Conservation (phyloP, 352 stramenopile genomes). For the Globisporangium rhizosaccharum region DNA sequence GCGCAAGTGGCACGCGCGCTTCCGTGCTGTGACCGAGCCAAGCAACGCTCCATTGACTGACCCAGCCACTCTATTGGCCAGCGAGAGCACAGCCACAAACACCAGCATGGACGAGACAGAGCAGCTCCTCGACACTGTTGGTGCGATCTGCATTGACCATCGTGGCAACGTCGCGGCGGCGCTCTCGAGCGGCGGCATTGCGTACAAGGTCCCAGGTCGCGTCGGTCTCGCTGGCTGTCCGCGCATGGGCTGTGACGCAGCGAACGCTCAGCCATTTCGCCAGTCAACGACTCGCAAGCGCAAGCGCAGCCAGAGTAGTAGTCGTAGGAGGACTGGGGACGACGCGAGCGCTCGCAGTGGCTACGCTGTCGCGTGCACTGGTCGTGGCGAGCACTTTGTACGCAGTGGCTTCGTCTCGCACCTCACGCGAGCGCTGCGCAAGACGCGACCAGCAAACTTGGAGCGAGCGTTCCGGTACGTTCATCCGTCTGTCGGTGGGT, state of each 20-base stretch:
- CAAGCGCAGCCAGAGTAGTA: background rate
- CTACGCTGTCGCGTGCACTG: slow-evolving; percentile 50
- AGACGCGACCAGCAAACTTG: slow-evolving; percentile 13
- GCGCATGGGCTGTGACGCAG: slow-evolving; percentile 47
- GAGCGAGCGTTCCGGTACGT: slow-evolving; percentile 22
- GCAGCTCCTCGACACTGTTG: slow-evolving; percentile 49
- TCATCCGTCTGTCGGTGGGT: background rate
- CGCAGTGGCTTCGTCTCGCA: slow-evolving; percentile 30
- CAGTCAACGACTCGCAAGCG: slow-evolving; percentile 8
- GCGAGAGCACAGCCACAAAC: background rate
- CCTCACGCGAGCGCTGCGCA: slow-evolving; percentile 27
- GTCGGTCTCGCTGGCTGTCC: slow-evolving; percentile 64
- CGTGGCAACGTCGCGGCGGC: slow-evolving; percentile 48
- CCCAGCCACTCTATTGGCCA: too few species aligned
- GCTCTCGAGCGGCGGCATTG: slow-evolving; percentile 60
- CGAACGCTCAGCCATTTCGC: slow-evolving; percentile 16
- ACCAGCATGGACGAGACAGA: slow-evolving; percentile 2
- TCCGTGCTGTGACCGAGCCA: slow-evolving; percentile 11
- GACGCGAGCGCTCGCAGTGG: slow-evolving; percentile 19
- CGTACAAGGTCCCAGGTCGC: slow-evolving; percentile 59
- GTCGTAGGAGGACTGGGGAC: background rate
- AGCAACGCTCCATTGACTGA: too few species aligned
- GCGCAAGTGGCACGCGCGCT: slow-evolving; percentile 39
- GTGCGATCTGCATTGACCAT: slow-evolving; percentile 50
- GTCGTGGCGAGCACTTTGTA: slow-evolving; percentile 67